Percentiles rank a stretch among this genome's conserved stretches.
Evolutionary conservation across 2,329 filamentous ascomycete species (phyloP).

Genomic region (Helotiales sp.): DNA sequence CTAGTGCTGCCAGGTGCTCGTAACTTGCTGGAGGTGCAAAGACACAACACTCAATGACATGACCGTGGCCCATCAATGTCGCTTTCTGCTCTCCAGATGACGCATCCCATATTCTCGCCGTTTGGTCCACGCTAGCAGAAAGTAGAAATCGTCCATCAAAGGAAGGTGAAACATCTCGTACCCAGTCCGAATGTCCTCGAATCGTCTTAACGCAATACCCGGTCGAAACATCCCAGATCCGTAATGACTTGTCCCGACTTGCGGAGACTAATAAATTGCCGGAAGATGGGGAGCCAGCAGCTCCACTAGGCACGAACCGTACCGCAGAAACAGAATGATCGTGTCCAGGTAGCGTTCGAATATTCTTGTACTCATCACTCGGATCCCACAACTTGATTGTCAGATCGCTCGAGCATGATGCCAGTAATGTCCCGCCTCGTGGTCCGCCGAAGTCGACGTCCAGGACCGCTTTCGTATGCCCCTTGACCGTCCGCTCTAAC

Average conservation of each 20-base stretch:
- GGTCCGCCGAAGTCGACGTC: slow-evolving; percentile 91
- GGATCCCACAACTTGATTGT: slow-evolving; percentile 97
- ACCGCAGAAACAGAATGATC: slow-evolving; percentile 90
- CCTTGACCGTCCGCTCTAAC: slow-evolving; percentile 85
- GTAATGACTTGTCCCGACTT: slow-evolving; percentile 79
- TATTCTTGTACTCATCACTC: slow-evolving; percentile 90
- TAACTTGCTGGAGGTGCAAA: slow-evolving; percentile 82
- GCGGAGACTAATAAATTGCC: slow-evolving; percentile 85
- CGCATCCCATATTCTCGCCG: slow-evolving; percentile 82
- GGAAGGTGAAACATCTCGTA: slow-evolving; percentile 83
- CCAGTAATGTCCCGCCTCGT: slow-evolving; percentile 74
- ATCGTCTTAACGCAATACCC: slow-evolving; percentile 93
- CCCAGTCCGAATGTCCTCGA: slow-evolving; percentile 83
- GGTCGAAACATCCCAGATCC: slow-evolving; percentile 91
- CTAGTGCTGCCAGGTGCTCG: slow-evolving; percentile 71
- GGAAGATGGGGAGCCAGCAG: slow-evolving; percentile 73
- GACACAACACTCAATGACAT: slow-evolving; percentile 81
- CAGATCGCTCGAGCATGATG: slow-evolving; percentile 71
- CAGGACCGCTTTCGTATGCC: slow-evolving; percentile 84
- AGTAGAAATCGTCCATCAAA: slow-evolving; percentile 81
- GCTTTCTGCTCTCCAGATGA: slow-evolving; percentile 72
- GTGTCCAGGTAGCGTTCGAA: slow-evolving; percentile 84
- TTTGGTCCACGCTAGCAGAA: slow-evolving; percentile 80
- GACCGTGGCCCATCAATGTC: slow-evolving; percentile 82
- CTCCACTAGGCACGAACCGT: slow-evolving; percentile 82